A percentile compares a stretch with the other conserved stretches of the same genome.
phyloP scores from a whole-genome alignment of 768 basidiomycete species.

The Xanthoconium purpureum region DNA sequence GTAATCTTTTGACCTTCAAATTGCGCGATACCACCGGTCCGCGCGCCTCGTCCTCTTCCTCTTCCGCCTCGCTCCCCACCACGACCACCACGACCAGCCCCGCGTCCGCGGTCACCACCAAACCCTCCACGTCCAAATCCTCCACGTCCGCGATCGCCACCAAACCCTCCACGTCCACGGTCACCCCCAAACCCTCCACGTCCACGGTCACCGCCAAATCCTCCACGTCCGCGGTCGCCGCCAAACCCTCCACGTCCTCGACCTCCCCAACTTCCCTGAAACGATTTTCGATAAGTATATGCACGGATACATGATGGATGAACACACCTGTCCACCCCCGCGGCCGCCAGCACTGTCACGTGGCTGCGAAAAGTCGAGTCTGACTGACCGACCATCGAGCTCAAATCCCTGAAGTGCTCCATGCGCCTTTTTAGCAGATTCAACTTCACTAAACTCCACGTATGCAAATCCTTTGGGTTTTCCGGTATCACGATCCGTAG shows the following conservation, averaged over 20 bases:
- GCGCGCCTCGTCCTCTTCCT: conserved; percentile 39
- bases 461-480: conserved; percentile 95
- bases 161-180: conserved; percentile 36
- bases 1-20: conserved; percentile 53
- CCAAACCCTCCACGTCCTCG: conserved; percentile 24
- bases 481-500: conserved; percentile 90
- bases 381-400: conserved; percentile 74
- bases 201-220: conserved; percentile 27
- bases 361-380: conserved; percentile 86
- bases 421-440: conserved; percentile 77
- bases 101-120: conserved; percentile 33
- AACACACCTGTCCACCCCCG: conserved; percentile 43
- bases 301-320: conserved; percentile 9
- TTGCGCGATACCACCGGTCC: conserved; percentile 51
- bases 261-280: conserved; percentile 34
- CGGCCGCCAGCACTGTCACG: conserved; percentile 60
- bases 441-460: conserved; percentile 86
- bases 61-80: conserved; percentile 37
- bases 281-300: neutral
- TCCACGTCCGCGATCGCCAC: conserved; percentile 29
- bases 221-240: conserved; percentile 25
- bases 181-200: conserved; percentile 20
- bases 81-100: conserved; percentile 42
- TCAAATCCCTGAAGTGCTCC: conserved; percentile 66
- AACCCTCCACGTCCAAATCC: conserved; percentile 26